phyloP scores from a whole-genome alignment of 108 stramenopile genomes.

The Nitzschia putrida region DNA sequence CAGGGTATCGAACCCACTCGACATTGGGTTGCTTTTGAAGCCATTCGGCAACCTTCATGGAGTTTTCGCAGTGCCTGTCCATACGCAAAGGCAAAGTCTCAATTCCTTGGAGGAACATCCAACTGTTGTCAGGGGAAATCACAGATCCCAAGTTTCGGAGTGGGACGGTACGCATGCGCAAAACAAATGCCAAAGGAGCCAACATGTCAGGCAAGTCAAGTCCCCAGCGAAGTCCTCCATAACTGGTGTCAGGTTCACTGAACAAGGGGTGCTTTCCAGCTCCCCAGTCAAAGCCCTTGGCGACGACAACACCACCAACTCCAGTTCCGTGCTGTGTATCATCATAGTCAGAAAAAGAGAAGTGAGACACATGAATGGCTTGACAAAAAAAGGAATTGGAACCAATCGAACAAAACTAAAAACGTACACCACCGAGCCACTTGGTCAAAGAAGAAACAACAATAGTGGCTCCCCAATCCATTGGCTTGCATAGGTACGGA shows the following conservation, averaged over 20 bases:
- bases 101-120: conserved; percentile 84
- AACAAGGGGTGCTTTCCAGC: conserved; percentile 81
- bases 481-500: conserved; percentile 78
- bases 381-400: neutral
- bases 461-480: conserved; percentile 85
- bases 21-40: conserved; percentile 72
- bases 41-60: conserved; percentile 70
- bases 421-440: conserved; percentile 78
- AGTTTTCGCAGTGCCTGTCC: conserved; percentile 88
- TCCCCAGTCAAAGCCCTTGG: conserved; percentile 66
- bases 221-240: conserved; percentile 78
- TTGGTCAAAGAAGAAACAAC: conserved; percentile 82
- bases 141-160: conserved; percentile 87
- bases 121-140: conserved; percentile 81
- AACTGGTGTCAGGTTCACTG: conserved; percentile 64
- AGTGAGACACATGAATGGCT: neutral
- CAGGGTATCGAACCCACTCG: conserved; percentile 79
- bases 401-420: conserved; percentile 47
- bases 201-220: conserved; percentile 71
- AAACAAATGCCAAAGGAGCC: conserved; percentile 72
- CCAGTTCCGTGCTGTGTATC: conserved; percentile 24
- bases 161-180: conserved; percentile 64
- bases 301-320: conserved; percentile 74
- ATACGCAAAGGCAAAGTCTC: conserved; percentile 86
- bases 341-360: neutral